Evolutionary conservation across 495 filamentous ascomycete species (phyloP).

Genomic region (Hypoxylon subgilvum): DNA sequence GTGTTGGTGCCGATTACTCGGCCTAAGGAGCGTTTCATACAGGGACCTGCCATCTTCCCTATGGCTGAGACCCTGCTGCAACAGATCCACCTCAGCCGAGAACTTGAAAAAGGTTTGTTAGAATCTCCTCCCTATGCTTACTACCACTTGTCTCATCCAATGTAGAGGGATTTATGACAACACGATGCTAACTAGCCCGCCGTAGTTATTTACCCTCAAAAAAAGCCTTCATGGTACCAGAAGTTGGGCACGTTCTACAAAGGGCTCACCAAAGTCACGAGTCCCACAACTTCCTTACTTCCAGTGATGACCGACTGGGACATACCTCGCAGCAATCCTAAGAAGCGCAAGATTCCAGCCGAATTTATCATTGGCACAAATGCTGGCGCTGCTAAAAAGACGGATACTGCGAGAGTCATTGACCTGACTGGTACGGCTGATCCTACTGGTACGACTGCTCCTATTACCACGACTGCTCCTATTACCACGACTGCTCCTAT

Average conservation of each 20-base stretch:
- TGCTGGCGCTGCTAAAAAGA: background rate
- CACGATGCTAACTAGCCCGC: constrained; percentile 2
- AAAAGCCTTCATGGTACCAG: background rate
- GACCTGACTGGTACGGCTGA: no score
- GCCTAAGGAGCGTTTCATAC: constrained; percentile 17
- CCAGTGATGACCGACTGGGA: constrained; percentile 8
- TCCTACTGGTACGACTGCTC: no score
- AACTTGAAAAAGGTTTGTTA: constrained; percentile 32
- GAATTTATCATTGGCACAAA: constrained; percentile 11
- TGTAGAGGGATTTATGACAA: background rate
- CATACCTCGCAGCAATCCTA: constrained; percentile 37
- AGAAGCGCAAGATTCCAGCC: constrained; percentile 41
- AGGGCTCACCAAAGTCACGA: background rate
- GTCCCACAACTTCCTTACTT: constrained; percentile 24
- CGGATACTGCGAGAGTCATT: no score
- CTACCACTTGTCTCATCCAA: no score
- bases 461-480: no score
- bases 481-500: no score
- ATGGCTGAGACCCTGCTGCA: constrained; percentile 42
- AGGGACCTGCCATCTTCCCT: constrained; percentile 40
- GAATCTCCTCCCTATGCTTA: background rate
- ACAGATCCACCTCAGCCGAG: constrained; percentile 23
- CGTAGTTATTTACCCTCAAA: constrained; percentile 16
- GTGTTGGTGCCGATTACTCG: constrained; percentile 11
- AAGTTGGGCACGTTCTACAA: constrained; percentile 7